Percentiles rank a stretch among this genome's conserved stretches.
Evolutionary conservation across 257 asterid genomes (phyloP).

Genomic region (Solanum pimpinellifolium): DNA sequence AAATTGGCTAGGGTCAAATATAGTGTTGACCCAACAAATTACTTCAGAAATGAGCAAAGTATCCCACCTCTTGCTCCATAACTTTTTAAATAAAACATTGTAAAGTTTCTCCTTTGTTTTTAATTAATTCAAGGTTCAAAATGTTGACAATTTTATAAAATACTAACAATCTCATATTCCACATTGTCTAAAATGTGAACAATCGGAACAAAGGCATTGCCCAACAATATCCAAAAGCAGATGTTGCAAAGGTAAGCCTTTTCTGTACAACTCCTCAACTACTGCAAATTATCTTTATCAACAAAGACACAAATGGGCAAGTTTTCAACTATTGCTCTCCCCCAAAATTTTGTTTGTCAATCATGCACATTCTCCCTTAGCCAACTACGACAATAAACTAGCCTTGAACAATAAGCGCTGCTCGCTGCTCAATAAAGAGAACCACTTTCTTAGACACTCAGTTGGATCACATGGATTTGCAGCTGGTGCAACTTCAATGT

Average conservation of each 20-base stretch:
- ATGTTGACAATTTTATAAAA: not conserved
- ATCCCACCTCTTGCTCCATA: conserved; percentile 10
- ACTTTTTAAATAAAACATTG: not conserved
- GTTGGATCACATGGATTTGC: conserved; percentile 22
- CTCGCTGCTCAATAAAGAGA: conserved; percentile 36
- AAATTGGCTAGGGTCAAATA: conserved; percentile 34
- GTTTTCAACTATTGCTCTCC: conserved; percentile 1
- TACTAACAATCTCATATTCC: not conserved
- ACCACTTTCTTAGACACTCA: conserved; percentile 50
- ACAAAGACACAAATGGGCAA: not conserved
- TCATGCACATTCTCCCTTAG: not conserved
- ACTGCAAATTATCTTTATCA: not conserved
- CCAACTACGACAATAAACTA: conserved; percentile 13
- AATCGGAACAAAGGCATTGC: not conserved
- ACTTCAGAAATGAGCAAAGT: conserved; percentile 50
- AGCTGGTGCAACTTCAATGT: conserved; percentile 5
- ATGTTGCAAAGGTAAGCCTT: not conserved
- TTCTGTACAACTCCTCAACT: not conserved
- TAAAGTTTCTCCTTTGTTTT: not conserved
- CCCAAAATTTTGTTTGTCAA: not conserved
- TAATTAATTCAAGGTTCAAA: not conserved
- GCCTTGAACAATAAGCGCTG: conserved; percentile 43
- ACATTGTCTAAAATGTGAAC: not conserved
- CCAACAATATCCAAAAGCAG: not conserved
- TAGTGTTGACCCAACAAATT: conserved; percentile 38